phyloP scores from a whole-genome alignment of 345 rosid species.

The Arabidopsis thaliana region DNA sequence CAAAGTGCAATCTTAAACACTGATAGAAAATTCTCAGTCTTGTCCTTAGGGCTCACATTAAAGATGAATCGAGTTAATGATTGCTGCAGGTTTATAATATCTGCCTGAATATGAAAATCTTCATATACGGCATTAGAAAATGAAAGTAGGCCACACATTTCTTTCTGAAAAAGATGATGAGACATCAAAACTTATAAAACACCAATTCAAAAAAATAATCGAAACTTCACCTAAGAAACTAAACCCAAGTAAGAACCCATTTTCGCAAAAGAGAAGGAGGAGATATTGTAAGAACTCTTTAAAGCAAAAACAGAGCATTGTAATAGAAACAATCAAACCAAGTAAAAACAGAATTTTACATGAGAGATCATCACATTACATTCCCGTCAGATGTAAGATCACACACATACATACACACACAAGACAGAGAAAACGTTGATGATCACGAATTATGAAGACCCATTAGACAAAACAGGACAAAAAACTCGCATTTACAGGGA shows the following conservation, averaged over 20 bases:
- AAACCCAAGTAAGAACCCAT: constrained; percentile 32
- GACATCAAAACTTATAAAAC: not conserved
- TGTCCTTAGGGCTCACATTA: constrained; percentile 38
- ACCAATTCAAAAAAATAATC: not conserved
- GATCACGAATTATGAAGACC: constrained; percentile 17
- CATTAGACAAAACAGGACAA: not conserved
- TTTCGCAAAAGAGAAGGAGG: not conserved
- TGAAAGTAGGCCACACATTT: constrained; percentile 24
- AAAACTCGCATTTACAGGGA: not conserved
- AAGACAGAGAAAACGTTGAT: constrained; percentile 7
- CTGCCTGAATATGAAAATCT: not conserved
- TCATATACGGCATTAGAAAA: not conserved
- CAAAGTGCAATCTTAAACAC: constrained; percentile 40
- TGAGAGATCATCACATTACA: constrained; percentile 40
- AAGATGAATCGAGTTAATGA: constrained; percentile 19
- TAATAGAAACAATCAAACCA: not conserved
- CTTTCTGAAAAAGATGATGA: not conserved
- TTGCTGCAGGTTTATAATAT: constrained; percentile 7
- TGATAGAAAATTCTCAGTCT: constrained; percentile 36
- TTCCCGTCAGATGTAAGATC: constrained; percentile 27
- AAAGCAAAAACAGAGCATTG: constrained; percentile 28
- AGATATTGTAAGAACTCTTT: not conserved
- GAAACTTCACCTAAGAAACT: constrained; percentile 11
- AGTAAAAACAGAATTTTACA: constrained; percentile 24
- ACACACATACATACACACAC: not conserved